Evolutionary conservation across 208 protist species (phyloP).

Genomic region (Crithidia fasciculata): DNA sequence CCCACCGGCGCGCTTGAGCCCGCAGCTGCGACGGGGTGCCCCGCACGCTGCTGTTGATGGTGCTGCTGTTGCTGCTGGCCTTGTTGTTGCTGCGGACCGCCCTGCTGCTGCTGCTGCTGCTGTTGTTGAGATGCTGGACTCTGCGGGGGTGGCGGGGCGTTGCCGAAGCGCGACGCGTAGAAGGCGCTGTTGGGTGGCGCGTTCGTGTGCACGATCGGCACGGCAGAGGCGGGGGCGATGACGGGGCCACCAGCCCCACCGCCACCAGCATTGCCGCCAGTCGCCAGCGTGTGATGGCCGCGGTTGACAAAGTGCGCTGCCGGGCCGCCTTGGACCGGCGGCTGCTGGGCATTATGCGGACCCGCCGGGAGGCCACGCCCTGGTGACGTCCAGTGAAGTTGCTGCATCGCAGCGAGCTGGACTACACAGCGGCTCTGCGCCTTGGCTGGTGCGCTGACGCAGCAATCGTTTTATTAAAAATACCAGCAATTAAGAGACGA

Average conservation of each 20-base stretch:
- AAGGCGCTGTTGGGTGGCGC: constrained; percentile 6
- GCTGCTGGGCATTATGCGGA: constrained; percentile 9
- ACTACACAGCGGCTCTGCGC: too few relatives aligned
- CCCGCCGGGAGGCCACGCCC: constrained; percentile 20
- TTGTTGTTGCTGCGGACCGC: constrained; percentile 5
- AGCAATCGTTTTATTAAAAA: too few relatives aligned
- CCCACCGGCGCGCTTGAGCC: neutral
- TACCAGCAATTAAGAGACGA: neutral
- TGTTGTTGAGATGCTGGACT: constrained; percentile 6
- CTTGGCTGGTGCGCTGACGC: too few relatives aligned
- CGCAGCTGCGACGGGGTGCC: neutral
- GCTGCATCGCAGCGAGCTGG: constrained; percentile 23
- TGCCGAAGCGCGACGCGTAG: constrained; percentile 14
- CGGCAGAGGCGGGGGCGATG: neutral
- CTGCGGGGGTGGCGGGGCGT: neutral
- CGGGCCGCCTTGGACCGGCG: neutral
- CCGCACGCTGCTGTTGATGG: constrained; percentile 23
- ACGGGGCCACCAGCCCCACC: neutral
- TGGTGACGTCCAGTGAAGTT: constrained; percentile 34
- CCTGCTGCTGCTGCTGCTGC: constrained; percentile 5
- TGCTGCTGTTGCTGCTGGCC: constrained; percentile 17
- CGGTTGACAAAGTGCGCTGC: constrained; percentile 9
- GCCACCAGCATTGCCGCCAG: neutral
- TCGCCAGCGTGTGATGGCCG: neutral
- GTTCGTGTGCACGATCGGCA: neutral